These are phyloP conservation scores for Leishmania lainsoni DNA, from an alignment of 208 protist species.

Conservation along the genomic window DNA sequence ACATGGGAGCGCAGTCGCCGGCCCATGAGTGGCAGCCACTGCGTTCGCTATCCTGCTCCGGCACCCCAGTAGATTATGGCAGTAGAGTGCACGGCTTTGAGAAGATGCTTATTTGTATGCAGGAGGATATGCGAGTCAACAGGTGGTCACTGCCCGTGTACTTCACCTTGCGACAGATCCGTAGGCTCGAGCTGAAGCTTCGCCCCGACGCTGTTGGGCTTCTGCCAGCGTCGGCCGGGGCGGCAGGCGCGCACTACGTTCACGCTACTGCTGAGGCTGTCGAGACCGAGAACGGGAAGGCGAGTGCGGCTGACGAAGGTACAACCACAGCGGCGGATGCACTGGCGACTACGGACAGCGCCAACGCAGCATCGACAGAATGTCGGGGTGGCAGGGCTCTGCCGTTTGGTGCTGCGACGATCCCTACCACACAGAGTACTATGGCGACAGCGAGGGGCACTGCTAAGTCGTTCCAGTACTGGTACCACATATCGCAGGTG, in stretches of 20 bases:
- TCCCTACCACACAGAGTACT: not conserved
- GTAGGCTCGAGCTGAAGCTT: slow-evolving; percentile 25
- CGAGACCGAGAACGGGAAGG: not conserved
- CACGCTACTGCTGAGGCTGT: not conserved
- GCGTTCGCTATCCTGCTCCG: not conserved
- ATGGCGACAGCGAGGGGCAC: not conserved
- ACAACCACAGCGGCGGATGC: not conserved
- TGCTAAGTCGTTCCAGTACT: slow-evolving; percentile 30
- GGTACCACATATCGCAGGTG: slow-evolving; percentile 82
- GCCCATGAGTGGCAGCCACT: not conserved
- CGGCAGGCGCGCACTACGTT: not conserved
- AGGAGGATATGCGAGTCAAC: slow-evolving; percentile 38
- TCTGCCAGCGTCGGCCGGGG: not conserved
- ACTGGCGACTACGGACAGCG: not conserved
- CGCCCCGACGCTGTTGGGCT: slow-evolving; percentile 28
- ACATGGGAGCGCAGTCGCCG: not conserved
- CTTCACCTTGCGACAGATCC: slow-evolving; percentile 24
- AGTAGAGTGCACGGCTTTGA: not conserved
- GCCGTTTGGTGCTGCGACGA: not conserved
- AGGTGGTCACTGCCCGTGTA: slow-evolving; percentile 57
- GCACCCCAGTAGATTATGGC: not conserved
- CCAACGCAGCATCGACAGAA: not conserved
- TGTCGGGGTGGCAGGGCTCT: not conserved
- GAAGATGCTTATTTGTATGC: not conserved
- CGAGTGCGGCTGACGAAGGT: not conserved